Percentiles rank a stretch among this genome's conserved stretches.
phyloP scores from a whole-genome alignment of 2,329 filamentous ascomycete genomes.

The Cladobotryum protrusum region DNA sequence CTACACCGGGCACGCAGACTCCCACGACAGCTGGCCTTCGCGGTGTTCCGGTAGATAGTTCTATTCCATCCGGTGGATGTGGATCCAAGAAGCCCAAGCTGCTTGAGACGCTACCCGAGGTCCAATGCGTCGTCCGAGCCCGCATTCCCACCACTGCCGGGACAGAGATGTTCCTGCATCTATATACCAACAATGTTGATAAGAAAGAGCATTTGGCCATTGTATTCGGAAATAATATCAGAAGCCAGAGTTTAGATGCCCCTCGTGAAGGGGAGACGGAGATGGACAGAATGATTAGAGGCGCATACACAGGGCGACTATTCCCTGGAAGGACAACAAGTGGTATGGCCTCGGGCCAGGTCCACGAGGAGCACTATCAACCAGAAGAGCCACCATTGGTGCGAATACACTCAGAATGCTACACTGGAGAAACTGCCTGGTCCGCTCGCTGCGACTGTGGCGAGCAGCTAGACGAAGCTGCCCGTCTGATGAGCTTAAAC shows the following conservation, averaged over 20 bases:
- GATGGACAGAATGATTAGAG: constrained; percentile 86
- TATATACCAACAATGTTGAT: constrained; percentile 89
- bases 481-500: constrained; percentile 77
- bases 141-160: constrained; percentile 89
- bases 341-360: constrained; percentile 40
- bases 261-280: constrained; percentile 72
- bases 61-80: constrained; percentile 51
- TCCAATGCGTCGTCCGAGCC: constrained; percentile 91
- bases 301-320: constrained; percentile 83
- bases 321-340: constrained; percentile 79
- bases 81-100: constrained; percentile 63
- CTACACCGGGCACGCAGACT: constrained; percentile 54
- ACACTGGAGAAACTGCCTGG: constrained; percentile 98
- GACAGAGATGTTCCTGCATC: constrained; percentile 93
- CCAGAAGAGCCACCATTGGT: constrained; percentile 58
- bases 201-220: constrained; percentile 96
- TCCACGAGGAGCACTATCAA: constrained; percentile 10
- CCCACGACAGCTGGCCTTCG: constrained; percentile 40
- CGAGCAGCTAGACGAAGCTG: constrained; percentile 94
- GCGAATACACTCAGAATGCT: constrained; percentile 95
- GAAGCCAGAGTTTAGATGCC: constrained; percentile 65
- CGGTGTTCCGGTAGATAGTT: constrained; percentile 55
- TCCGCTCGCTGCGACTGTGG: constrained; percentile 96
- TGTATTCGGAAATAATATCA: constrained; percentile 84
- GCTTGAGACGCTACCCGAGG: constrained; percentile 68